A percentile compares a stretch with the other conserved stretches of the same genome.
Conservation (phyloP, 2,329 filamentous ascomycete genomes). For the Fusarium subtropicale region DNA sequence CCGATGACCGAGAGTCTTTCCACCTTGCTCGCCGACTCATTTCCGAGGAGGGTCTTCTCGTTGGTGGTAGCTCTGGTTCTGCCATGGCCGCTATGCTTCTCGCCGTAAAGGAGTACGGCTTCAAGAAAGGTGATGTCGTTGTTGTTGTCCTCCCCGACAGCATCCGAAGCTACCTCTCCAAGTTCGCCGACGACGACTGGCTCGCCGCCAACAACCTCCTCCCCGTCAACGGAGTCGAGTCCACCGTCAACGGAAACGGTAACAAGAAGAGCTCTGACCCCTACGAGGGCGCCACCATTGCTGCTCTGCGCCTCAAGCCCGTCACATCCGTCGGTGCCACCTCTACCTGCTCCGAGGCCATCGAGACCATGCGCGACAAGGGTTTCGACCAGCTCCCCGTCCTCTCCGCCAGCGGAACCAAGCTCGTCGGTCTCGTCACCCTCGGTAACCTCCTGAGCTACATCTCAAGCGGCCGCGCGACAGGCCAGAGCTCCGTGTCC, state of each 20-base stretch:
- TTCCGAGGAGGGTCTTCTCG: constrained; percentile 91
- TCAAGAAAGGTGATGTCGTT: constrained; percentile 85
- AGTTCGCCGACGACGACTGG: constrained; percentile 99
- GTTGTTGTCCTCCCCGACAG: constrained; percentile 95
- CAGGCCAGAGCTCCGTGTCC: constrained; percentile 76
- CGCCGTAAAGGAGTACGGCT: constrained; percentile 79
- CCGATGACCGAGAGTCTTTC: constrained; percentile 91
- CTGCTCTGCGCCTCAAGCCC: constrained; percentile 88
- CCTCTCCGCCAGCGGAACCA: constrained; percentile 73
- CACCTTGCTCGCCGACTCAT: constrained; percentile 90
- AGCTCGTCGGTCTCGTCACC: constrained; percentile 91
- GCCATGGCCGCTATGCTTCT: constrained; percentile 85
- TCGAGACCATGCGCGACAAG: constrained; percentile 98
- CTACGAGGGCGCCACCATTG: constrained; percentile 82
- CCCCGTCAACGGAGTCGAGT: constrained; percentile 65
- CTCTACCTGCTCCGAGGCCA: constrained; percentile 83
- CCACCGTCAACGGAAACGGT: constrained; percentile 56
- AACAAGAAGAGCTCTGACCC: constrained; percentile 67
- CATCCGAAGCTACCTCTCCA: constrained; percentile 96
- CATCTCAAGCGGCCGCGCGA: constrained; percentile 85
- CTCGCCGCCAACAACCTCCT: constrained; percentile 95
- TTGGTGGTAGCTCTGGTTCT: constrained; percentile 93
- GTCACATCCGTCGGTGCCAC: constrained; percentile 83
- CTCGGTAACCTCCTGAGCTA: constrained; percentile 94
- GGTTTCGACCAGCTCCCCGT: constrained; percentile 98